phyloP scores from a whole-genome alignment of 352 stramenopile genomes.

The Blastocystis sp. region DNA sequence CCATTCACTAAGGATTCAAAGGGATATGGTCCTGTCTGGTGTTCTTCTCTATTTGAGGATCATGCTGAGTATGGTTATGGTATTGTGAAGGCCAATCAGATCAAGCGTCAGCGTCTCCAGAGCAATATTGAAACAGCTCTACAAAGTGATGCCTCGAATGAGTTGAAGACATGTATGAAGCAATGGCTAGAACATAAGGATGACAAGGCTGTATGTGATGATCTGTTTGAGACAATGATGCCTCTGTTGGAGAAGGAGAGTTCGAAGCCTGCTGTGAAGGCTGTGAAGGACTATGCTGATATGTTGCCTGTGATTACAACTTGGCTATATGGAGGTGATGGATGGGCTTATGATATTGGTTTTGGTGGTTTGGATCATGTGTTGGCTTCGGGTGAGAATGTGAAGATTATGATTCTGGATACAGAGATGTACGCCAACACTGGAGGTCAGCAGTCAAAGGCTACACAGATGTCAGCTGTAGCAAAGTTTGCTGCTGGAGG shows the following conservation, averaged over 20 bases:
- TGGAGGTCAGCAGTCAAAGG: too few species aligned
- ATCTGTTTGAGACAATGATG: slow-evolving; percentile 67
- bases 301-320: slow-evolving; percentile 71
- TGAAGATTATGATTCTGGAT: slow-evolving; percentile 72
- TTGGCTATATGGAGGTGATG: slow-evolving; percentile 71
- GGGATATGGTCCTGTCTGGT: slow-evolving; percentile 66
- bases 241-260: slow-evolving; percentile 57
- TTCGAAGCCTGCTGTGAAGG: slow-evolving; percentile 63
- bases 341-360: slow-evolving; percentile 72
- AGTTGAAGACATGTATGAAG: slow-evolving; percentile 67
- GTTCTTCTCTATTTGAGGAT: slow-evolving; percentile 69
- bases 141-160: slow-evolving; percentile 52
- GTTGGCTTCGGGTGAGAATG: slow-evolving; percentile 70
- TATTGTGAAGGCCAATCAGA: slow-evolving; percentile 67
- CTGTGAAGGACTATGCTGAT: slow-evolving; percentile 69
- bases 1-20: slow-evolving; percentile 67
- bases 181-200: slow-evolving; percentile 70
- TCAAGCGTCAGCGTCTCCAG: slow-evolving; percentile 67
- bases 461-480: too few species aligned
- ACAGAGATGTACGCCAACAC: too few species aligned
- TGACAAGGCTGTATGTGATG: slow-evolving; percentile 68
- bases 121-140: slow-evolving; percentile 65
- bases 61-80: slow-evolving; percentile 68
- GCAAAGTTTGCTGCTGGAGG: too few species aligned
- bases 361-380: slow-evolving; percentile 71